Conservation (phyloP, 768 basidiomycete genomes). For the Hemileccinum rubropunctum region DNA sequence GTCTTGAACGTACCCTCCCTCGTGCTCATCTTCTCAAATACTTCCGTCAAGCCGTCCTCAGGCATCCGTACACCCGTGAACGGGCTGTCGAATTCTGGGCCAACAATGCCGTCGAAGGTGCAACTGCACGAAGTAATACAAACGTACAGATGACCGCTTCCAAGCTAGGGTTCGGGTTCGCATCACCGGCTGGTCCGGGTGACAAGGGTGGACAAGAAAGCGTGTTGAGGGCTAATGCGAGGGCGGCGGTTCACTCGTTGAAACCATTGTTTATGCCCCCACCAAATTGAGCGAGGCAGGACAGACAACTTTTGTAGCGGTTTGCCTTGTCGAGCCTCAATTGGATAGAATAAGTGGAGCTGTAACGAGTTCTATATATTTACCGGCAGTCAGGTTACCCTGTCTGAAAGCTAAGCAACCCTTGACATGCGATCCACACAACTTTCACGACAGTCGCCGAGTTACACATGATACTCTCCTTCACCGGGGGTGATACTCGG, state of each 20-base stretch:
- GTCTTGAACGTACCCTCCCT: slow-evolving; percentile 38
- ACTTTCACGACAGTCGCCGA: too few relatives aligned
- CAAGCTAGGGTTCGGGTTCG: slow-evolving; percentile 42
- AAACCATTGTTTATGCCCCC: slow-evolving; percentile 26
- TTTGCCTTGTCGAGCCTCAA: too few relatives aligned
- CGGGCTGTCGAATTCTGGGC: slow-evolving; percentile 57
- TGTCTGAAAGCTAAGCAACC: too few relatives aligned
- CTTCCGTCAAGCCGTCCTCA: slow-evolving; percentile 54
- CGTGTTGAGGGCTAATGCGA: slow-evolving; percentile 25
- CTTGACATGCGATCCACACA: too few relatives aligned
- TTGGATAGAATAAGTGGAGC: not conserved
- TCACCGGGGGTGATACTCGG: too few relatives aligned
- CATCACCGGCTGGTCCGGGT: slow-evolving; percentile 8
- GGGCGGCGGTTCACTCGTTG: slow-evolving; percentile 26
- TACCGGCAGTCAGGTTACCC: too few relatives aligned
- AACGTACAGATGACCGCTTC: slow-evolving; percentile 46
- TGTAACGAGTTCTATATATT: too few relatives aligned
- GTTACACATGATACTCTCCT: too few relatives aligned
- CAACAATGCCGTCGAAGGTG: slow-evolving; percentile 50
- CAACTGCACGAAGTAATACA: slow-evolving; percentile 46
- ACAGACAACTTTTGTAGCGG: not conserved
- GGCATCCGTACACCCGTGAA: slow-evolving; percentile 45
- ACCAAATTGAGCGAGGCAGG: slow-evolving; percentile 4
- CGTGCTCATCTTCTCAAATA: slow-evolving; percentile 56
- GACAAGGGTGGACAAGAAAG: slow-evolving; percentile 17